These are phyloP conservation scores for Bombardia bombarda DNA, from an alignment of 495 filamentous ascomycete genomes.

Conservation along the genomic window DNA sequence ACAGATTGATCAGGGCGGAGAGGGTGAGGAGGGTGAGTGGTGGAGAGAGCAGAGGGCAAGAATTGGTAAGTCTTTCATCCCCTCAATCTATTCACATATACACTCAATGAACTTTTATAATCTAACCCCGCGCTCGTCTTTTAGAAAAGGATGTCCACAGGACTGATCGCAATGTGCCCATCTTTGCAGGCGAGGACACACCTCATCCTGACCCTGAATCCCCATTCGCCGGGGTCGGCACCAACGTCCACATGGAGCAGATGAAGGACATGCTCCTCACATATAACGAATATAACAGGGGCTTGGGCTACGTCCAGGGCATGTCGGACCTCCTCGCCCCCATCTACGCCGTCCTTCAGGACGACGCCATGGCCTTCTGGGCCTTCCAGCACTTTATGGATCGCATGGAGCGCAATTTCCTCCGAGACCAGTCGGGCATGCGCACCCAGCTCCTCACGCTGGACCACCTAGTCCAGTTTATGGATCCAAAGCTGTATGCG, in stretches of 20 bases:
- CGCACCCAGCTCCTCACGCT: constrained; percentile 79
- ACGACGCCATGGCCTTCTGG: constrained; percentile 96
- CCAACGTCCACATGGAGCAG: constrained; percentile 96
- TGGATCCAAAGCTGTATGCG: constrained; percentile 89
- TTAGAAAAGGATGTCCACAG: constrained; percentile 97
- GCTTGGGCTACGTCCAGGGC: constrained; percentile 93
- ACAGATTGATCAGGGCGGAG: constrained; percentile 71
- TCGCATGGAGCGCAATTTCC: constrained; percentile 95
- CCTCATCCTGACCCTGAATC: constrained; percentile 98
- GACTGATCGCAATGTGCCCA: constrained; percentile 84
- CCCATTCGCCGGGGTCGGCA: constrained; percentile 82
- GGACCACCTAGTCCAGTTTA: constrained; percentile 88
- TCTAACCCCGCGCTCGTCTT: constrained; percentile 24
- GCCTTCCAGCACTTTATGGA: constrained; percentile 94
- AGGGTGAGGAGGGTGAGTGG: constrained; percentile 74
- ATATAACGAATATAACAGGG: constrained; percentile 93
- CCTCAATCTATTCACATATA: background rate
- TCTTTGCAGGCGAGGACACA: constrained; percentile 93
- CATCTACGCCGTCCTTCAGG: constrained; percentile 93
- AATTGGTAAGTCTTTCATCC: constrained; percentile 60
- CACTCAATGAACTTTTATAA: background rate
- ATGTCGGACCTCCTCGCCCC: constrained; percentile 97
- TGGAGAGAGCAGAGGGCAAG: constrained; percentile 91
- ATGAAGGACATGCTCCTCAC: constrained; percentile 99
- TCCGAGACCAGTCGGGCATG: constrained; percentile 95